Evolutionary conservation across 208 protist genomes (phyloP).

Genomic region (Naegleria gruberi): DNA sequence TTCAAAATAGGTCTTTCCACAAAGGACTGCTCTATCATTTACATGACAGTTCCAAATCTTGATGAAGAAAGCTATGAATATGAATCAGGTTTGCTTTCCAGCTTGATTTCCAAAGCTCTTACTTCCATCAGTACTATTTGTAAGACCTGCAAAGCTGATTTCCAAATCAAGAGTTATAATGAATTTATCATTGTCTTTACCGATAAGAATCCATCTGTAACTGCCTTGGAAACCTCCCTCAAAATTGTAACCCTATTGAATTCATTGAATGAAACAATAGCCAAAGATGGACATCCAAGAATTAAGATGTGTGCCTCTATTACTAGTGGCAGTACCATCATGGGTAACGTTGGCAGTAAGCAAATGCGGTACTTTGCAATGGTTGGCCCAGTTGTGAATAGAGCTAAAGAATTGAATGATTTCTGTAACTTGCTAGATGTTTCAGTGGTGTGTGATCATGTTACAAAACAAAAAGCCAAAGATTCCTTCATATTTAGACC

Average conservation of each 20-base stretch:
- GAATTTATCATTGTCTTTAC: not conserved
- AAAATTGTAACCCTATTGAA: not conserved
- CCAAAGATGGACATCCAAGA: not conserved
- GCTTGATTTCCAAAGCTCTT: not conserved
- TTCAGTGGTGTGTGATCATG: not conserved
- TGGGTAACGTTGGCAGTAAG: not conserved
- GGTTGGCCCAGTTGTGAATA: not conserved
- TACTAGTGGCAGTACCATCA: not conserved
- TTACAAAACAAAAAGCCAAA: not conserved
- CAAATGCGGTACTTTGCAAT: not conserved
- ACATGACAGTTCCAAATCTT: not conserved
- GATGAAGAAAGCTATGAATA: not conserved
- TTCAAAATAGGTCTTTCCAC: not conserved
- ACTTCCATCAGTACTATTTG: not conserved
- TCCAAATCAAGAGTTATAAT: not conserved
- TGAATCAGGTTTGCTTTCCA: not conserved
- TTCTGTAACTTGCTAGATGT: not conserved
- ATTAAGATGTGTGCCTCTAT: not conserved
- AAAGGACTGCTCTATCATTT: not conserved
- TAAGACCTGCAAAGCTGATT: not conserved
- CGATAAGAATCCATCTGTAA: not conserved
- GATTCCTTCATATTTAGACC: not conserved
- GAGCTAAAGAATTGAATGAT: not conserved
- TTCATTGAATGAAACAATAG: not conserved
- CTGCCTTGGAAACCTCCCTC: not conserved